Evolutionary conservation across 176 grass and related monocot species (phyloP).

Genomic region (Oryza longistaminata): DNA sequence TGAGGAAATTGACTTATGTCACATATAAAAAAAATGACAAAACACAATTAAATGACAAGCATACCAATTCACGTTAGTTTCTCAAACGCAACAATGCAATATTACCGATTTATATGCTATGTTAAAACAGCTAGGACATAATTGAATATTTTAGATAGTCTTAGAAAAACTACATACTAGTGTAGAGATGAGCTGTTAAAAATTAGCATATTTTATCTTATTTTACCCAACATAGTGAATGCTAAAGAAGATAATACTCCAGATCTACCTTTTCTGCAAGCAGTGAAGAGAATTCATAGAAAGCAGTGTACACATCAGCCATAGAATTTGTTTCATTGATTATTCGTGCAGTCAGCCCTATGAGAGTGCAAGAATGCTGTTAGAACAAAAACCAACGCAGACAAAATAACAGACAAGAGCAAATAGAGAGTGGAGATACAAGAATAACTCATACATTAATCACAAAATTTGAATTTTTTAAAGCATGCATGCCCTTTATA

Average conservation of each 20-base stretch:
- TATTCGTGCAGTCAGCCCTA: slow-evolving; percentile 58
- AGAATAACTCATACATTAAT: neutral
- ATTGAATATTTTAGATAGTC: no score
- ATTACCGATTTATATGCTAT: no score
- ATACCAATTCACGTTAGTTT: neutral
- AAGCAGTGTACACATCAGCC: slow-evolving; percentile 54
- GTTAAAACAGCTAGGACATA: no score
- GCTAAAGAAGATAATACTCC: neutral
- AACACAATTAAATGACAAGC: neutral
- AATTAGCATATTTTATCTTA: neutral
- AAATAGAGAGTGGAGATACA: neutral
- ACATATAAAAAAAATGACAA: neutral
- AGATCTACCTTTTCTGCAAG: slow-evolving; percentile 62
- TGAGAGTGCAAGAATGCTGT: neutral
- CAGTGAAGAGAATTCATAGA: slow-evolving; percentile 58
- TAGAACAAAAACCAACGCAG: neutral
- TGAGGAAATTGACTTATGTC: neutral
- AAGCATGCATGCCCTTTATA: neutral
- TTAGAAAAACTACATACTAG: no score
- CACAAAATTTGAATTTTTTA: neutral
- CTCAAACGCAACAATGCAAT: neutral
- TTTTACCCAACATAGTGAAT: neutral
- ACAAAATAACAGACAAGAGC: neutral
- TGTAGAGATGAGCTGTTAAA: neutral
- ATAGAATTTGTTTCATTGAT: slow-evolving; percentile 51